Percentiles rank a stretch among this genome's conserved stretches.
Conservation (phyloP, 495 filamentous ascomycete genomes). For the Chaetomium fimeti region DNA sequence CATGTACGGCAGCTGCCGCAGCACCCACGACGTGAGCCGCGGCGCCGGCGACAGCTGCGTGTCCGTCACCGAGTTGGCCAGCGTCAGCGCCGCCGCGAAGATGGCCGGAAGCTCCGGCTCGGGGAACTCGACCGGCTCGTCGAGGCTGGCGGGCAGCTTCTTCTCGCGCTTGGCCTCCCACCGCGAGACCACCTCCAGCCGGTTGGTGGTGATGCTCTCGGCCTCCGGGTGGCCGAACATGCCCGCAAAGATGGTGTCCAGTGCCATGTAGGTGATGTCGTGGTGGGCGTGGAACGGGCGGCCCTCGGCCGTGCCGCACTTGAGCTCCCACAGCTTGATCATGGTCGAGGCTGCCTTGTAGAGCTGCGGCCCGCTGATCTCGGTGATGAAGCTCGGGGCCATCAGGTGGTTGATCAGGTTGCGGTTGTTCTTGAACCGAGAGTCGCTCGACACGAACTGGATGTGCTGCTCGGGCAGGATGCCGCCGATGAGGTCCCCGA, state of each 20-base stretch:
- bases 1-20: constrained; percentile 24
- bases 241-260: constrained; percentile 41
- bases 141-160: not conserved
- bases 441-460: constrained; percentile 27
- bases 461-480: constrained; percentile 39
- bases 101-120: constrained; percentile 22
- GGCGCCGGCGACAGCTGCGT: constrained; percentile 26
- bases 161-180: not conserved
- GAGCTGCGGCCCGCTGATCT: constrained; percentile 37
- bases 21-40: constrained; percentile 22
- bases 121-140: constrained; percentile 25
- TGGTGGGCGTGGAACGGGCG: constrained; percentile 37
- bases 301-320: constrained; percentile 33
- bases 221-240: constrained; percentile 33
- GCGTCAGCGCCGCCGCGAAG: constrained; percentile 19
- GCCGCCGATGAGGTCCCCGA: constrained; percentile 30
- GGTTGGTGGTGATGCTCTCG: constrained; percentile 24
- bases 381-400: constrained; percentile 39
- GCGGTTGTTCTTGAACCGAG: constrained; percentile 37
- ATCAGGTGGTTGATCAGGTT: constrained; percentile 42
- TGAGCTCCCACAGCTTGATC: constrained; percentile 41
- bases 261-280: constrained; percentile 37
- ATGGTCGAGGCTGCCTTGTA: constrained; percentile 33
- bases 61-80: constrained; percentile 23
- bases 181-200: constrained; percentile 16